phyloP scores from a whole-genome alignment of 1,284 basidiomycete species.

The Neonothopanus nambi region DNA sequence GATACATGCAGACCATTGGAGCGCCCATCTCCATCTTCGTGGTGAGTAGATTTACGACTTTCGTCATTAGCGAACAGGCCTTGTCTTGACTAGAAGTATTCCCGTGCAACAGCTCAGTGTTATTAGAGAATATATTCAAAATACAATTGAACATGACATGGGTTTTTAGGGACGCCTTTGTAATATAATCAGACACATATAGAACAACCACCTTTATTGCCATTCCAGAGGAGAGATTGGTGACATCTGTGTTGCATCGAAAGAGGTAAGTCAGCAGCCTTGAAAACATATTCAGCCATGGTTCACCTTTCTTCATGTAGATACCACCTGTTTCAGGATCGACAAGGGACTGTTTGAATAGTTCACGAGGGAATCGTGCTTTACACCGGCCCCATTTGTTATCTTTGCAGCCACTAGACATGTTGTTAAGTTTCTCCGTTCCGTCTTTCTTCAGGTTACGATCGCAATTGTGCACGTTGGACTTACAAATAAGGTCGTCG shows the following conservation, averaged over 20 bases:
- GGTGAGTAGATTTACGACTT: constrained; percentile 30
- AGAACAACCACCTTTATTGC: constrained; percentile 35
- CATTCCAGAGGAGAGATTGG: constrained; percentile 35
- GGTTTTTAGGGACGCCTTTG: constrained; percentile 36
- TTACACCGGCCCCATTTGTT: constrained; percentile 26
- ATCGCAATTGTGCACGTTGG: constrained; percentile 20
- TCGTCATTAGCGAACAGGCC: constrained; percentile 26
- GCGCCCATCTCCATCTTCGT: constrained; percentile 32
- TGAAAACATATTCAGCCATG: constrained; percentile 34
- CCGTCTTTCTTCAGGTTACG: neutral
- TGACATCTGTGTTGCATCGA: constrained; percentile 37
- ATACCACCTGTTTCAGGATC: constrained; percentile 29
- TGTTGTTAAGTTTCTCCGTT: constrained; percentile 3
- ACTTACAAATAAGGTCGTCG: constrained; percentile 19
- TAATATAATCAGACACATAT: constrained; percentile 43
- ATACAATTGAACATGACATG: constrained; percentile 35
- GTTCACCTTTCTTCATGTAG: constrained; percentile 33
- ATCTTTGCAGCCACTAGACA: constrained; percentile 12
- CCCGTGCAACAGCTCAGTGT: constrained; percentile 20
- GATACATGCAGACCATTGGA: constrained; percentile 30
- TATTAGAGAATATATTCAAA: constrained; percentile 25
- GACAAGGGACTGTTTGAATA: constrained; percentile 19
- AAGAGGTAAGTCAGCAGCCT: constrained; percentile 31
- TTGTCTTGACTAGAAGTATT: constrained; percentile 13
- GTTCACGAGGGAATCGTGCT: constrained; percentile 27